phyloP scores from a whole-genome alignment of 1,139 yeast genomes.

The Yarrowia galli region DNA sequence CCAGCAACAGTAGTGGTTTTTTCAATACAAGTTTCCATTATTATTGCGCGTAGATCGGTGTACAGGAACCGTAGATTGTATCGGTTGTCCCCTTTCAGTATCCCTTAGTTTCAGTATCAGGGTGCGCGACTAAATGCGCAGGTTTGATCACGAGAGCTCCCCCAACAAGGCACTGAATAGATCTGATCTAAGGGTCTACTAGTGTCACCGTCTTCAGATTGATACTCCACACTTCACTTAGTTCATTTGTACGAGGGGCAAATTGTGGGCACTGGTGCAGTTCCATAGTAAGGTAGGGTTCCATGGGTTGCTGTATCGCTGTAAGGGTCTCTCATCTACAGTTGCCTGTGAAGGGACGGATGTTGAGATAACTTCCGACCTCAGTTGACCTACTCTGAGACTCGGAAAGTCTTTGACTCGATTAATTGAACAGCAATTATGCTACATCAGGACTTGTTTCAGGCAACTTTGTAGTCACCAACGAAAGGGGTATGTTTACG shows the following conservation, averaged over 20 bases:
- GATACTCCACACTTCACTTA: not conserved
- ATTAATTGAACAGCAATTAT: not conserved
- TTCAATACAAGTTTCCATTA: constrained; percentile 19
- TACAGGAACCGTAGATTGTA: not conserved
- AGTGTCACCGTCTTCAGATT: not conserved
- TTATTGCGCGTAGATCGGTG: not conserved
- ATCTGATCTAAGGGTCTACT: not conserved
- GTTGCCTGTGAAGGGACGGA: not conserved
- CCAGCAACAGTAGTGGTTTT: constrained; percentile 2
- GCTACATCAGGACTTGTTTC: not conserved
- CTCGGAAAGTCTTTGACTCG: not conserved
- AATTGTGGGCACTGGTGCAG: not conserved
- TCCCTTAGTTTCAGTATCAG: not conserved
- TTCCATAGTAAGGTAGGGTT: not conserved
- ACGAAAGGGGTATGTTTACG: not conserved
- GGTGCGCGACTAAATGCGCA: not conserved
- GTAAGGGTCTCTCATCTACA: not conserved
- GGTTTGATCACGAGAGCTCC: not conserved
- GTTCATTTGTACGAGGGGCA: not conserved
- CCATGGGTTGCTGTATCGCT: not conserved
- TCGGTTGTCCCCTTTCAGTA: not conserved
- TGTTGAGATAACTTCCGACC: not conserved
- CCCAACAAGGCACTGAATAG: not conserved
- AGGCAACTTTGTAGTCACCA: not conserved
- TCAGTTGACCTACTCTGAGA: not conserved